phyloP scores from a whole-genome alignment of 2,329 filamentous ascomycete species.

The Plectosphaerella plurivora region DNA sequence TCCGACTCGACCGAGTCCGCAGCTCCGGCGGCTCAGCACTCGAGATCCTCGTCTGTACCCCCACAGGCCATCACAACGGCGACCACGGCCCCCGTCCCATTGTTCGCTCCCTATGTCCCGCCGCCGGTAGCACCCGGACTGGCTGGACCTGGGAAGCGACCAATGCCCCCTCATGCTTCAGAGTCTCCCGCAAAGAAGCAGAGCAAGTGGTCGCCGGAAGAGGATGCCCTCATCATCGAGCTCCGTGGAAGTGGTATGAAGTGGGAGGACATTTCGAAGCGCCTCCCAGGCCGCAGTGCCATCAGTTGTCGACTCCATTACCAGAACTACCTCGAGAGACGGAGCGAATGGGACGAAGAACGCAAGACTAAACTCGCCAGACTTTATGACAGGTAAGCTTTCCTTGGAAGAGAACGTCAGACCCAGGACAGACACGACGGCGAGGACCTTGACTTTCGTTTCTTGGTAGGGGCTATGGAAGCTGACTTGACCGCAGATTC shows the following conservation, averaged over 20 bases:
- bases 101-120: constrained; percentile 11
- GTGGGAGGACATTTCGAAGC: constrained; percentile 96
- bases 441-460: too few species aligned
- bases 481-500: constrained; percentile 56
- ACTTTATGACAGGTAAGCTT: constrained; percentile 82
- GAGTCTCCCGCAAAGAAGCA: constrained; percentile 85
- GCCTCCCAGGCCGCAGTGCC: constrained; percentile 81
- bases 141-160: constrained; percentile 37
- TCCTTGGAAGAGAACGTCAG: neutral
- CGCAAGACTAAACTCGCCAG: constrained; percentile 94
- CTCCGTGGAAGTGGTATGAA: constrained; percentile 90
- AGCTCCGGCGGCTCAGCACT: constrained; percentile 36
- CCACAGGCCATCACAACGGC: constrained; percentile 16
- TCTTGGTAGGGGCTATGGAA: neutral
- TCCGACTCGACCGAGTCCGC: constrained; percentile 69
- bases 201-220: constrained; percentile 93
- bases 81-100: constrained; percentile 11
- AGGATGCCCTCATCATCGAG: constrained; percentile 91
- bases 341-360: constrained; percentile 95
- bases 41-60: constrained; percentile 30
- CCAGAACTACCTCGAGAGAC: constrained; percentile 92
- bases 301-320: constrained; percentile 95
- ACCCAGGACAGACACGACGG: neutral
- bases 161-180: constrained; percentile 47
- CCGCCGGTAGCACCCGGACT: constrained; percentile 25